phyloP scores from a whole-genome alignment of 148 eudicot genomes.

The Arbutus unedo region DNA sequence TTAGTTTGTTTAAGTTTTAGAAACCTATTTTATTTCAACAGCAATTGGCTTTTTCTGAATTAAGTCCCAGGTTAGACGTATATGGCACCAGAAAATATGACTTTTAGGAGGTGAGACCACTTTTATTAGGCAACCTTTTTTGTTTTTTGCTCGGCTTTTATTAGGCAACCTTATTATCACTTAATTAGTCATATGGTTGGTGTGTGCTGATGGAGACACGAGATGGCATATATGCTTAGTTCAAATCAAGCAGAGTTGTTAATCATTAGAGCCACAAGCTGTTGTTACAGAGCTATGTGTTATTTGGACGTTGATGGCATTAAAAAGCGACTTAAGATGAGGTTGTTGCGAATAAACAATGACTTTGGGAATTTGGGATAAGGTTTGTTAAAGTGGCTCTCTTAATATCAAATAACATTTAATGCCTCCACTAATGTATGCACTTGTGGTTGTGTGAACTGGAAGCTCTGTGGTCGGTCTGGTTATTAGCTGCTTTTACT shows the following conservation, averaged over 20 bases:
- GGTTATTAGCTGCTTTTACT: constrained; percentile 2
- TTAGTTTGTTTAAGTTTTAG: background rate
- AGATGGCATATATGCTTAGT: background rate
- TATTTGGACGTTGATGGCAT: background rate
- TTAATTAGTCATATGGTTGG: background rate
- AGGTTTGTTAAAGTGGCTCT: background rate
- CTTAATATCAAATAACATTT: background rate
- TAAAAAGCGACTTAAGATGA: constrained; percentile 2
- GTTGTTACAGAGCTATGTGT: background rate
- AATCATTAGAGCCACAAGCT: background rate
- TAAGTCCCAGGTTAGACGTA: background rate
- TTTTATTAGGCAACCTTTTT: background rate
- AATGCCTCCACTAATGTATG: constrained; percentile 2
- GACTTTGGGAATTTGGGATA: background rate
- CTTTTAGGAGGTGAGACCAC: background rate
- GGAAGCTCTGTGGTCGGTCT: constrained; percentile 1
- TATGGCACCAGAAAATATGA: background rate
- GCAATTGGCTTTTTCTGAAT: background rate
- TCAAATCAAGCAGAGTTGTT: background rate
- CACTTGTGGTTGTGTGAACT: background rate
- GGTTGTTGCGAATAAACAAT: background rate
- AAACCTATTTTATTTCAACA: background rate
- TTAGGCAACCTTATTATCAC: background rate
- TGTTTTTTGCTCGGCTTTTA: no score
- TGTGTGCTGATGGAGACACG: background rate